These are phyloP conservation scores for Voacanga thouarsii DNA, from an alignment of 257 asterid genomes.

Conservation along the genomic window DNA sequence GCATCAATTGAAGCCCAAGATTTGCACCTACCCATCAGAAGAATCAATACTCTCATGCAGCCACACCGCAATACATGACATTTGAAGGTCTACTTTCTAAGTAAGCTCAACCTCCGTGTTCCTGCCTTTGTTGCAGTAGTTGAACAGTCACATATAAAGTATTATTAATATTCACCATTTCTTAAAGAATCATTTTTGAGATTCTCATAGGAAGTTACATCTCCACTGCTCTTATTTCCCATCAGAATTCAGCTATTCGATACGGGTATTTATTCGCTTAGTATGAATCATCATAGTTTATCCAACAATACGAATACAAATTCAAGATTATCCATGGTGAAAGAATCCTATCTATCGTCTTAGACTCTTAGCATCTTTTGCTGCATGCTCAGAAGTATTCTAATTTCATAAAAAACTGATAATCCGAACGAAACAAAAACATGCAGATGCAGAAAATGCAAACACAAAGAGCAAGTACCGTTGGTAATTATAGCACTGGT, in stretches of 20 bases:
- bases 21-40: not conserved
- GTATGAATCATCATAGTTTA: not conserved
- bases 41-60: not conserved
- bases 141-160: not conserved
- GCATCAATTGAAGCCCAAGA: not conserved
- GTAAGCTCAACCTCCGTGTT: not conserved
- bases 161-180: not conserved
- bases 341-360: not conserved
- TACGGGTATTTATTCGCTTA: not conserved
- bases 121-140: not conserved
- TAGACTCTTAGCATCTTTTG: not conserved
- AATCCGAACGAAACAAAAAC: not conserved
- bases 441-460: not conserved
- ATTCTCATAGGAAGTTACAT: not conserved
- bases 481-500: slow-evolving; percentile 96
- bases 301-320: not conserved
- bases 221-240: not conserved
- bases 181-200: not conserved
- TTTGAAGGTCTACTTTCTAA: not conserved
- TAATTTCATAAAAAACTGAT: not conserved
- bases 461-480: slow-evolving; percentile 33
- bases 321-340: not conserved
- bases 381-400: not conserved
- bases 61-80: not conserved
- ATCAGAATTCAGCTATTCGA: not conserved